Percentiles rank a stretch among this genome's conserved stretches.
Evolutionary conservation across 768 basidiomycete genomes (phyloP).

Genomic region (Tylopilus sp.): DNA sequence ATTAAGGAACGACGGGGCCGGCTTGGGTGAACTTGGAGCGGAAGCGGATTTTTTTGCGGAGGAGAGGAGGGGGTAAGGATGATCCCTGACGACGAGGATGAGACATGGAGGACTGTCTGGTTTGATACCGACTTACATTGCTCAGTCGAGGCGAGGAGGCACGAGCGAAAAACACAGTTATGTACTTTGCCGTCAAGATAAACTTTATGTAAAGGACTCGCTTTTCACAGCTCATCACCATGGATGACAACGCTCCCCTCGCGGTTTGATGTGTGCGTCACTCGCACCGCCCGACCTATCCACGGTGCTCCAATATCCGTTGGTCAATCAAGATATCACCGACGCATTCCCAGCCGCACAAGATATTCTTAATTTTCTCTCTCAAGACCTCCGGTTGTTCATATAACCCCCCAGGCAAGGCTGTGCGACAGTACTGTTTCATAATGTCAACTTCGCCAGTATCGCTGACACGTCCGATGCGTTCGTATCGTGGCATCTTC

Average conservation of each 20-base stretch:
- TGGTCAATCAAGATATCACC: not conserved
- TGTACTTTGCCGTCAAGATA: constrained; percentile 12
- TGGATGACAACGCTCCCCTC: not conserved
- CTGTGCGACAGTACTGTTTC: constrained; percentile 9
- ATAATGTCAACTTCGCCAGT: not conserved
- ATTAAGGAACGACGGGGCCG: constrained; percentile 7
- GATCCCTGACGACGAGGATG: constrained; percentile 12
- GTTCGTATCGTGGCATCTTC: constrained; percentile 1
- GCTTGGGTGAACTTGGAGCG: constrained; percentile 25
- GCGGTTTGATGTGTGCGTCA: not conserved
- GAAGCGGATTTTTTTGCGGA: constrained; percentile 21
- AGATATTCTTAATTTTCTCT: not conserved
- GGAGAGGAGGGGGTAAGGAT: constrained; percentile 23
- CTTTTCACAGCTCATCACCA: constrained; percentile 15
- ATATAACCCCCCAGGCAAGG: not conserved
- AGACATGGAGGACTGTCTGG: not conserved
- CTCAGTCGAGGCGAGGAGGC: constrained; percentile 2
- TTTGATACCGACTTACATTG: constrained; percentile 21
- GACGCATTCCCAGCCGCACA: not conserved
- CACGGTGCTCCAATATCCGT: not conserved
- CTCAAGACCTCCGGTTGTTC: not conserved
- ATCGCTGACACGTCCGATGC: constrained; percentile 11
- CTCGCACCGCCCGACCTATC: not conserved
- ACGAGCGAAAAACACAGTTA: constrained; percentile 14
- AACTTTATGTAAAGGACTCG: constrained; percentile 29